phyloP scores from a whole-genome alignment of 2,329 filamentous ascomycete species.

The Fusarium cyanostomum region DNA sequence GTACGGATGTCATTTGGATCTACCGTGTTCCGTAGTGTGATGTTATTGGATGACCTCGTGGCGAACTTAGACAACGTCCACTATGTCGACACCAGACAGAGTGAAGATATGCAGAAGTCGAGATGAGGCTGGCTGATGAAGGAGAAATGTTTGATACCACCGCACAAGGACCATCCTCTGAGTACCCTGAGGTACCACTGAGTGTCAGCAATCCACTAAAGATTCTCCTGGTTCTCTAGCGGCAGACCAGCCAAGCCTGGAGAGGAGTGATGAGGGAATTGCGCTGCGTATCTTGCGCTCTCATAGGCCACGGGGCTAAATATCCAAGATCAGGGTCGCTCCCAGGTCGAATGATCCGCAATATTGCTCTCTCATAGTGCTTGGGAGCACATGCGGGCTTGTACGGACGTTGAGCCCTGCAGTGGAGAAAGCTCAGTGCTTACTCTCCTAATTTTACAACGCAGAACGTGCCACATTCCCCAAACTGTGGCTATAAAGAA shows the following conservation, averaged over 20 bases:
- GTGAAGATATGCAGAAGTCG: neutral
- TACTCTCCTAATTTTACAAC: constrained; percentile 3
- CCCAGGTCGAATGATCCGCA: constrained; percentile 25
- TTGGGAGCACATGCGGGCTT: constrained; percentile 4
- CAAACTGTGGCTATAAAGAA: neutral
- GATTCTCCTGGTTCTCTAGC: constrained; percentile 25
- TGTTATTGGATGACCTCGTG: neutral
- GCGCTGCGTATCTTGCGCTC: constrained; percentile 29
- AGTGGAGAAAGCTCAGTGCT: constrained; percentile 4
- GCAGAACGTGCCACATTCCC: constrained; percentile 1
- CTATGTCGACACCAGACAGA: neutral
- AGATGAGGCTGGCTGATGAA: neutral
- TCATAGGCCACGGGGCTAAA: constrained; percentile 5
- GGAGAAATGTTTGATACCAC: neutral
- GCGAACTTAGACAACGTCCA: neutral
- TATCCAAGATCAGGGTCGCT: constrained; percentile 10
- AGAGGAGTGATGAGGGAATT: constrained; percentile 34
- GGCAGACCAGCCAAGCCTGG: constrained; percentile 28
- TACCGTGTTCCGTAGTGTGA: no score
- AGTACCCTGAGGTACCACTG: constrained; percentile 36
- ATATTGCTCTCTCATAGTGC: constrained; percentile 2
- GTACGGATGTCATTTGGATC: neutral
- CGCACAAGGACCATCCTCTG: neutral
- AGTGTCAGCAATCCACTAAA: constrained; percentile 34
- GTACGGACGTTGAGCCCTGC: constrained; percentile 3